Conservation (phyloP, 2,329 filamentous ascomycete genomes). For the Colletotrichum falcatum region DNA sequence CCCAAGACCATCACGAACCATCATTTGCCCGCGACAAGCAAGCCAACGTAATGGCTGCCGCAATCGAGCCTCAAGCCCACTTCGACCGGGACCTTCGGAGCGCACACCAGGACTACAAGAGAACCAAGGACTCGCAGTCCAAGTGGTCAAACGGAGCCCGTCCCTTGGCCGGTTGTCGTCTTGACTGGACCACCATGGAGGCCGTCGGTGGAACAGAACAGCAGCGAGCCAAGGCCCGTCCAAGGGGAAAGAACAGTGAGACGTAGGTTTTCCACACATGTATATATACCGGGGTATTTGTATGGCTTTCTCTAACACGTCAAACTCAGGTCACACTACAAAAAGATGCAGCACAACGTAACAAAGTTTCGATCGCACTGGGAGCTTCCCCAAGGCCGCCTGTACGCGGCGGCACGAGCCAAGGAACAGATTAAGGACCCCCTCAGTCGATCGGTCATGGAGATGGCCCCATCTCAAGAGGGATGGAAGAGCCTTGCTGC, state of each 20-base stretch:
- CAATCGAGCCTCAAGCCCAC: constrained; percentile 40
- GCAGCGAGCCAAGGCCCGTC: constrained; percentile 52
- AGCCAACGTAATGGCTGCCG: constrained; percentile 44
- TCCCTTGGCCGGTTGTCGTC: constrained; percentile 46
- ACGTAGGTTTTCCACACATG: constrained; percentile 47
- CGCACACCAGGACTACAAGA: constrained; percentile 57
- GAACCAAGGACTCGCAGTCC: constrained; percentile 54
- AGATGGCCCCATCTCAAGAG: constrained; percentile 45
- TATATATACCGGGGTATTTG: background rate
- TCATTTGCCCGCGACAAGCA: background rate
- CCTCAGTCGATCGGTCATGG: constrained; percentile 51
- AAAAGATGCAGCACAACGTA: constrained; percentile 50
- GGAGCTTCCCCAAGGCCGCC: constrained; percentile 46
- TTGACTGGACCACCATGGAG: constrained; percentile 39
- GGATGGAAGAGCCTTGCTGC: constrained; percentile 22
- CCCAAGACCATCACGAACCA: background rate
- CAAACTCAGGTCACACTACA: constrained; percentile 34
- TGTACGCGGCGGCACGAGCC: constrained; percentile 50
- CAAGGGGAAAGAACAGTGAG: constrained; percentile 47
- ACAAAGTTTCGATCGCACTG: constrained; percentile 50
- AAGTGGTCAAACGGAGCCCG: constrained; percentile 58
- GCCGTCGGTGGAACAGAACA: constrained; percentile 45
- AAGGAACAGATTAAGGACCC: constrained; percentile 53
- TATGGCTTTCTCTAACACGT: background rate
- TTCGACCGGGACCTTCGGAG: constrained; percentile 58